Evolutionary conservation across 2,329 filamentous ascomycete genomes (phyloP).

Genomic region (Ceratocystis eucalypticola): DNA sequence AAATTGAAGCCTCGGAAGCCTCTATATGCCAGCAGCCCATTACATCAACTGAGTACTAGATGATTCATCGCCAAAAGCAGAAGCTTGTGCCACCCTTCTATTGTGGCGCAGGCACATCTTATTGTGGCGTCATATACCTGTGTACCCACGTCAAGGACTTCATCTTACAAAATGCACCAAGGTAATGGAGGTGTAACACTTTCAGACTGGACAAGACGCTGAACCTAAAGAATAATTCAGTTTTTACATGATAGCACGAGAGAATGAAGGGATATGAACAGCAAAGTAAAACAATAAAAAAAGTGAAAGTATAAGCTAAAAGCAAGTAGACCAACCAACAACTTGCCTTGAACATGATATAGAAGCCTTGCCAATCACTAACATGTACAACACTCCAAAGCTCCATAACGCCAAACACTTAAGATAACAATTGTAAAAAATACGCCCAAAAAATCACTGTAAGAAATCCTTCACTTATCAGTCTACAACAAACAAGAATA

Average conservation of each 20-base stretch:
- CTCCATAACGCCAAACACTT: slow-evolving; percentile 8
- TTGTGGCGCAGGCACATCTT: slow-evolving; percentile 8
- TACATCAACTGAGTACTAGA: neutral
- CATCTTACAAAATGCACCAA: neutral
- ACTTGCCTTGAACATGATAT: neutral
- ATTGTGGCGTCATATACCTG: slow-evolving; percentile 7
- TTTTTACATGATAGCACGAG: no score
- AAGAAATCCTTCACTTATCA: neutral
- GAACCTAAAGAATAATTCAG: no score
- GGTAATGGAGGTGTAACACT: no score
- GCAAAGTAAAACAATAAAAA: no score
- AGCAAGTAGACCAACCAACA: neutral
- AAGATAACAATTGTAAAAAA: slow-evolving; percentile 8
- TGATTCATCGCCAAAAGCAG: slow-evolving; percentile 14
- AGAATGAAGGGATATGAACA: no score
- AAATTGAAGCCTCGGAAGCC: neutral
- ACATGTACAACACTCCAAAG: neutral
- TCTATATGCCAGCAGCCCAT: neutral
- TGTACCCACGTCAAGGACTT: neutral
- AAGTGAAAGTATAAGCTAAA: no score
- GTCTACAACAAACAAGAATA: neutral
- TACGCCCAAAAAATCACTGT: slow-evolving; percentile 4
- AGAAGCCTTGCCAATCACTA: neutral
- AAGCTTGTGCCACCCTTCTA: slow-evolving; percentile 5
- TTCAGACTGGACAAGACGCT: no score